phyloP scores from a whole-genome alignment of 2,329 filamentous ascomycete genomes.

The Dichotomopilus funicola region DNA sequence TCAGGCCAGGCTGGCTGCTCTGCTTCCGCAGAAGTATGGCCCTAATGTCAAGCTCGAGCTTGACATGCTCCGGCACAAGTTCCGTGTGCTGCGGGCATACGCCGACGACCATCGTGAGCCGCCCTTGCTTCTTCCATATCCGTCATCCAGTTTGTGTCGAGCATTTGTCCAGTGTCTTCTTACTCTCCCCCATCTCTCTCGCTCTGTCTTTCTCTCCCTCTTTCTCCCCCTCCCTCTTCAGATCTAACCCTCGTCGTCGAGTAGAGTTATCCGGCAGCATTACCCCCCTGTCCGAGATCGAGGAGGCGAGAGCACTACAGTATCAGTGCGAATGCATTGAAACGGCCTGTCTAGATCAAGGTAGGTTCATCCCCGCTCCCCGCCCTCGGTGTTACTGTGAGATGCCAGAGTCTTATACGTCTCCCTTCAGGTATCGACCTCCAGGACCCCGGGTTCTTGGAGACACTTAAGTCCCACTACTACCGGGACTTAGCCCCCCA shows the following conservation, averaged over 20 bases:
- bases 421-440: constrained; percentile 36
- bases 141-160: not conserved
- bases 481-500: constrained; percentile 37
- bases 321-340: constrained; percentile 55
- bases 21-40: constrained; percentile 43
- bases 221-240: constrained; percentile 13
- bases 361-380: constrained; percentile 28
- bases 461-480: constrained; percentile 32
- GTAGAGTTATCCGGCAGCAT: constrained; percentile 36
- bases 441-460: constrained; percentile 35
- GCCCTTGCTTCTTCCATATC: constrained; percentile 10
- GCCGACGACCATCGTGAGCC: constrained; percentile 45
- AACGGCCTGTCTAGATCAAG: constrained; percentile 42
- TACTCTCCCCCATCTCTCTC: not conserved
- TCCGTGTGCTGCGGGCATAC: constrained; percentile 43
- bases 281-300: constrained; percentile 46
- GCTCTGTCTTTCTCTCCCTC: constrained; percentile 9
- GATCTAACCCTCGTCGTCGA: constrained; percentile 12
- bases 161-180: not conserved
- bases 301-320: constrained; percentile 51
- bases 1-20: constrained; percentile 42
- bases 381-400: not conserved
- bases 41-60: constrained; percentile 45
- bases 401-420: constrained; percentile 1
- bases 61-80: constrained; percentile 50